Conservation (phyloP, 2,329 filamentous ascomycete species). For the Pseudogymnoascus sp. region DNA sequence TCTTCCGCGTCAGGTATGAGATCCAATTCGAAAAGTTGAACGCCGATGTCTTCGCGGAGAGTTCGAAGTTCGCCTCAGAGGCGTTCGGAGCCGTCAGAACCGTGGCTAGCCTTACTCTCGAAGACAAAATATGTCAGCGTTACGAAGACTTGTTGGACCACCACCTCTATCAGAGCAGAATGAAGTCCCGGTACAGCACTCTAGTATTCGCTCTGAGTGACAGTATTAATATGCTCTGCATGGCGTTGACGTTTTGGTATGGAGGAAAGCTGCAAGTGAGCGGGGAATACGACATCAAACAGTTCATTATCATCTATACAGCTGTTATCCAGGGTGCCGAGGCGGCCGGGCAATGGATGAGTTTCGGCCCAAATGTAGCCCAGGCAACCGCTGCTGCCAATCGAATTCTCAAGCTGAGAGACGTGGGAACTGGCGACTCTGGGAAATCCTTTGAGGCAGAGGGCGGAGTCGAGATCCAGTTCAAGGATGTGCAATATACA, state of each 20-base stretch:
- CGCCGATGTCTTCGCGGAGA: constrained; percentile 48
- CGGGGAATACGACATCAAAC: constrained; percentile 32
- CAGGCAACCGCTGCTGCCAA: constrained; percentile 51
- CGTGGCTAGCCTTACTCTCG: constrained; percentile 51
- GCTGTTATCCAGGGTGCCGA: constrained; percentile 44
- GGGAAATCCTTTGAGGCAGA: constrained; percentile 22
- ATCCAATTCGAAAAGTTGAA: constrained; percentile 49
- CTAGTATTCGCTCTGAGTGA: constrained; percentile 46
- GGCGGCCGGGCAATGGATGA: constrained; percentile 44
- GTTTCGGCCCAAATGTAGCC: constrained; percentile 45
- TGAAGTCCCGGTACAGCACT: constrained; percentile 38
- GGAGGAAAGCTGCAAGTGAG: constrained; percentile 34
- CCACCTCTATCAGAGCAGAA: constrained; percentile 40
- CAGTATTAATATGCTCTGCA: constrained; percentile 45
- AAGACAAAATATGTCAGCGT: constrained; percentile 43
- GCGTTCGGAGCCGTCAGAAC: constrained; percentile 54
- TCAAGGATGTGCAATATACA: constrained; percentile 48
- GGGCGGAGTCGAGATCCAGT: constrained; percentile 45
- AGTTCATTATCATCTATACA: constrained; percentile 48
- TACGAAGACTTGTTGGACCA: constrained; percentile 39
- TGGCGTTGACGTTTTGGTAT: constrained; percentile 51
- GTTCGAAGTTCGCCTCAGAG: constrained; percentile 55
- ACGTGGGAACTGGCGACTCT: neutral
- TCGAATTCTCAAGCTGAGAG: constrained; percentile 40
- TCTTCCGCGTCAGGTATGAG: constrained; percentile 43